A percentile compares a stretch with the other conserved stretches of the same genome.
Conservation (phyloP, 495 filamentous ascomycete genomes). For the Cenococcum geophilum region DNA sequence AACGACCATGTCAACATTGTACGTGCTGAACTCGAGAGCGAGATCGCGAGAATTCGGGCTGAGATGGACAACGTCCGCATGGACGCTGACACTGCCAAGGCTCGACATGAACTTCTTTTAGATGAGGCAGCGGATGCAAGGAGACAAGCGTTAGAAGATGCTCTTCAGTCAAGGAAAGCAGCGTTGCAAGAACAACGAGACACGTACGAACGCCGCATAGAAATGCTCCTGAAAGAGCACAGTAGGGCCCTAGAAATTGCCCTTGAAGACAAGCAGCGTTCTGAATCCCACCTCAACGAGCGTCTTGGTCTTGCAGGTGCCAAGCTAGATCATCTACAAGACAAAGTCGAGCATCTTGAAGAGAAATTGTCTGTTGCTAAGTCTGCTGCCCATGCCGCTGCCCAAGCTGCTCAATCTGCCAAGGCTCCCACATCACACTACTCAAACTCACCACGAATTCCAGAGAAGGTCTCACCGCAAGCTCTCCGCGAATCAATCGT, state of each 20-base stretch:
- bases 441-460: slow-evolving; percentile 49
- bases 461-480: slow-evolving; percentile 86
- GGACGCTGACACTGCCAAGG: slow-evolving; percentile 67
- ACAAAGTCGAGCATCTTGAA: slow-evolving; percentile 73
- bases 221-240: slow-evolving; percentile 58
- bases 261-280: slow-evolving; percentile 38
- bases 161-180: slow-evolving; percentile 54
- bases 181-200: slow-evolving; percentile 61
- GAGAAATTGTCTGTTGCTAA: slow-evolving; percentile 87
- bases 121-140: slow-evolving; percentile 62
- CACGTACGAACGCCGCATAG: slow-evolving; percentile 67
- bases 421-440: slow-evolving; percentile 44
- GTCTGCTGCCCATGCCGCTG: slow-evolving; percentile 82
- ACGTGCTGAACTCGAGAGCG: slow-evolving; percentile 67
- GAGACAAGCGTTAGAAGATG: slow-evolving; percentile 47
- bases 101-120: slow-evolving; percentile 67
- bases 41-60: slow-evolving; percentile 58
- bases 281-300: slow-evolving; percentile 44
- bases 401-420: slow-evolving; percentile 66
- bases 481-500: slow-evolving; percentile 92
- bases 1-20: slow-evolving; percentile 78
- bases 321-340: slow-evolving; percentile 72
- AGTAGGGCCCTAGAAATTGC: slow-evolving; percentile 63
- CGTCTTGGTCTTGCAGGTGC: slow-evolving; percentile 69
- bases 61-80: slow-evolving; percentile 66